Percentiles rank a stretch among this genome's conserved stretches.
phyloP scores from a whole-genome alignment of 2,329 filamentous ascomycete species.

The Neospermospora avenae region DNA sequence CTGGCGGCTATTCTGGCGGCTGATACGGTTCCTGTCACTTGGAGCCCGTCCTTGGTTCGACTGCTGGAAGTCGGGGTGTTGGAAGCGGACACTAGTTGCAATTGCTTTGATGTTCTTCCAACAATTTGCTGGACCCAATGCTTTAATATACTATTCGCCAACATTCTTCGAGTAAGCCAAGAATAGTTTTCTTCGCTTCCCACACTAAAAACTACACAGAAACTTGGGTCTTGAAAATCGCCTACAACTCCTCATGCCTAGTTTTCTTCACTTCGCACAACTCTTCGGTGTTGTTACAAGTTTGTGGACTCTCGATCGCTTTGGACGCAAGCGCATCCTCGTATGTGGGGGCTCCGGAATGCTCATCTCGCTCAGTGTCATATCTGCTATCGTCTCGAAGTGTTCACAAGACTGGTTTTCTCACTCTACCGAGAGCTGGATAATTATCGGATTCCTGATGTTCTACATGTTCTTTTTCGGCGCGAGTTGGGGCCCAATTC shows the following conservation, averaged over 20 bases:
- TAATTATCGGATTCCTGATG: conserved; percentile 37
- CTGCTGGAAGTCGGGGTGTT: conserved; percentile 42
- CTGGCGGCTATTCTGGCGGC: no score
- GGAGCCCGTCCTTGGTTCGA: conserved; percentile 42
- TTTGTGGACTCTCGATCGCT: conserved; percentile 62
- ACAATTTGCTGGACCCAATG: conserved; percentile 44
- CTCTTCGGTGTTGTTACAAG: conserved; percentile 63
- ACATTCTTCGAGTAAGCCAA: conserved; percentile 52
- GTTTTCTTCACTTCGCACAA: conserved; percentile 67
- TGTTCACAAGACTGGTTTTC: conserved; percentile 38
- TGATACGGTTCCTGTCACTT: conserved; percentile 41
- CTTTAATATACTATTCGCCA: conserved; percentile 43
- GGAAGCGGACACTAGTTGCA: conserved; percentile 42
- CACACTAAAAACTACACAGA: conserved; percentile 50
- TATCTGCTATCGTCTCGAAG: conserved; percentile 41
- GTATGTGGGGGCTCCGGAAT: conserved; percentile 65
- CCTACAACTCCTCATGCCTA: conserved; percentile 37
- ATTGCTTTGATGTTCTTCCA: conserved; percentile 48
- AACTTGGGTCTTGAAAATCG: background rate
- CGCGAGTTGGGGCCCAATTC: conserved; percentile 36
- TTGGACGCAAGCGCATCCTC: conserved; percentile 59
- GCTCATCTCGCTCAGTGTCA: conserved; percentile 58
- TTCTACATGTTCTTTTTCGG: conserved; percentile 34
- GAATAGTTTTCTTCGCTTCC: conserved; percentile 43
- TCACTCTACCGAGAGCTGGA: conserved; percentile 40